These are phyloP conservation scores for Neurospora sp. DNA, from an alignment of 495 filamentous ascomycete genomes.

Conservation along the genomic window DNA sequence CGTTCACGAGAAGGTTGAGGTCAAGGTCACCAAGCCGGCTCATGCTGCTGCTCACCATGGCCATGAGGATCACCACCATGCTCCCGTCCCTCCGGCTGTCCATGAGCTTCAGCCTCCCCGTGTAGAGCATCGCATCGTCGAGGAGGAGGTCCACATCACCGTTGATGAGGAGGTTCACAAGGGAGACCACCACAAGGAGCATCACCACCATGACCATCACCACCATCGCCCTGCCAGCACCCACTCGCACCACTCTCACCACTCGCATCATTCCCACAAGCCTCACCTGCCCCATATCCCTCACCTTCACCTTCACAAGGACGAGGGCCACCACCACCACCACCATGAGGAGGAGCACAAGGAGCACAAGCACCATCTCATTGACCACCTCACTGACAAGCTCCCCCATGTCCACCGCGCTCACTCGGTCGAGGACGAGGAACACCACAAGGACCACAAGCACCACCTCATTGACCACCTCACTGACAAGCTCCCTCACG, in stretches of 20 bases:
- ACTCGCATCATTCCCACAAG: slow-evolving; percentile 39
- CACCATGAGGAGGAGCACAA: slow-evolving; percentile 41
- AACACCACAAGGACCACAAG: slow-evolving; percentile 35
- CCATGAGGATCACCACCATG: slow-evolving; percentile 74
- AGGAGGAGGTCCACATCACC: slow-evolving; percentile 73
- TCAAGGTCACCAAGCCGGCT: slow-evolving; percentile 67
- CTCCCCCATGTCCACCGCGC: background rate
- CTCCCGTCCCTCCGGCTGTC: slow-evolving; percentile 19
- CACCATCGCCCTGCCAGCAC: slow-evolving; percentile 52
- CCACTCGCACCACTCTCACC: slow-evolving; percentile 16
- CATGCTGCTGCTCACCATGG: slow-evolving; percentile 26
- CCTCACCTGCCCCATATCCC: slow-evolving; percentile 2
- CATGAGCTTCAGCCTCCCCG: slow-evolving; percentile 52
- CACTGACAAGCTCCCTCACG: background rate
- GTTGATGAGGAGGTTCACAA: slow-evolving; percentile 46
- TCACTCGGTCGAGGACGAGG: slow-evolving; percentile 22
- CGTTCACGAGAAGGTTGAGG: slow-evolving; percentile 72
- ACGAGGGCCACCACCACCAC: slow-evolving; percentile 34
- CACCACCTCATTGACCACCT: background rate
- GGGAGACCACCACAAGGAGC: background rate
- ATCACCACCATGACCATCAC: slow-evolving; percentile 29
- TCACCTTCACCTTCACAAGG: slow-evolving; percentile 3
- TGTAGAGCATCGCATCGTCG: slow-evolving; percentile 55
- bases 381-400: background rate
- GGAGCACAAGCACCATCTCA: background rate